Evolutionary conservation across 2,329 filamentous ascomycete genomes (phyloP), one percentile per base, ranked within the genome.

Genomic region (Aureobasidium sp.): DNA sequence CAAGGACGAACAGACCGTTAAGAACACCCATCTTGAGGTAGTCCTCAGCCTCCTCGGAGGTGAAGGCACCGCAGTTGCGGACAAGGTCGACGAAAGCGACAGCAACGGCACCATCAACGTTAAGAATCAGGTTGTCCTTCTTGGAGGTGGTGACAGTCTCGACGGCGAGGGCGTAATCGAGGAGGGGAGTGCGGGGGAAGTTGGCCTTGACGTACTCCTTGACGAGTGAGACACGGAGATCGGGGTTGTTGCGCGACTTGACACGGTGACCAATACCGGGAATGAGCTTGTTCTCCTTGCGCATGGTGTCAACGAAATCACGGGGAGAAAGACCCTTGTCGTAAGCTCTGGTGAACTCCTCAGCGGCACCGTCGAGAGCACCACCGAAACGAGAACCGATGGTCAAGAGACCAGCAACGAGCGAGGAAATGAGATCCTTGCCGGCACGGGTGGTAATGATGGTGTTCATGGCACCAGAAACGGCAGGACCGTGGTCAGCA

Each of bases 381-480:
- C 94, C 94, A 85, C 94, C 94, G 77, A 99, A 99, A 67, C 94
- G 89, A 64, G 93, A 97, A 74, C 94, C 94, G 72, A 99, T 99
- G 71, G 94, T 99, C 75, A 99, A 82, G 61, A 99, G 89, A 91
- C 94, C 94, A 71, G 90, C 90, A 63, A 99, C 94, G 66, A 99
- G 85, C 52, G 94, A 89, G 72, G 87, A 92, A 82, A 99, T 97
- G 70, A 99, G 82, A 76, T 99, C 94, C 85, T 99, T 99, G 77
- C 94, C 94, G 67, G 94, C 94, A 89, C 94, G 90, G 64, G 94
- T 99, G 66, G 94, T 99, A 77, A 99, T 97, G 77, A 99, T 99
- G 76, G 94, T 99, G 88, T 99, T 99, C 94, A 99, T 99, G 78
- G 94, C 94, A 85, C 94, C 94, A 71, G 94, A 99, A 71, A 99